A percentile compares a stretch with the other conserved stretches of the same genome.
Evolutionary conservation across 257 asterid genomes (phyloP).

Genomic region (Scutellaria minor): DNA sequence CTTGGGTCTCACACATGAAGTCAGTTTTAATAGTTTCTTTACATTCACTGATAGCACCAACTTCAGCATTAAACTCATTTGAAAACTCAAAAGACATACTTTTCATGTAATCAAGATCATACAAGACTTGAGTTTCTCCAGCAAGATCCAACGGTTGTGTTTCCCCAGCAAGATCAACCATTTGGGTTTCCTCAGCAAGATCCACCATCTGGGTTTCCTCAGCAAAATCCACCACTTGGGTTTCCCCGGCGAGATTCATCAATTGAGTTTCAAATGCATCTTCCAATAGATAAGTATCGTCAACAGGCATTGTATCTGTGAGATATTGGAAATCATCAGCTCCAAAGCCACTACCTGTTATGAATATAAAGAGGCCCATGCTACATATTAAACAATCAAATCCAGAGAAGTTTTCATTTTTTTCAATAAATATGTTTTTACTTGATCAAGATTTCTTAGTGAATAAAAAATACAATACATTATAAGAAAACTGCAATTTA

Average conservation of each 20-base stretch:
- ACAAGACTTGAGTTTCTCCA: constrained; percentile 69
- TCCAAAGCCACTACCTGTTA: constrained; percentile 40
- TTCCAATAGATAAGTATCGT: constrained; percentile 51
- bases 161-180: constrained; percentile 43
- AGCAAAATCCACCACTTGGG: constrained; percentile 50
- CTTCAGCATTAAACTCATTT: constrained; percentile 45
- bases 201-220: constrained; percentile 42
- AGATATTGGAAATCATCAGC: constrained; percentile 42
- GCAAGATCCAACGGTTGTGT: constrained; percentile 41
- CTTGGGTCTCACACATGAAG: constrained; percentile 54
- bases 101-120: constrained; percentile 48
- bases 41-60: constrained; percentile 41
- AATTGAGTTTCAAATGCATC: constrained; percentile 67
- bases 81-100: constrained; percentile 37
- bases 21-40: constrained; percentile 48
- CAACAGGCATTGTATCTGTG: constrained; percentile 44
- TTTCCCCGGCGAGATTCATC: constrained; percentile 46
- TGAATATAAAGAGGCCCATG: constrained; percentile 2
- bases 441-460: not conserved
- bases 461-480: not conserved
- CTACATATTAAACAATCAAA: constrained; percentile 21
- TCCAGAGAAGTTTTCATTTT: not conserved
- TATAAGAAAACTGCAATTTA: not conserved
- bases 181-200: constrained; percentile 60
- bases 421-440: not conserved